Conservation (phyloP, 768 basidiomycete species). For the Lactarius quietus region DNA sequence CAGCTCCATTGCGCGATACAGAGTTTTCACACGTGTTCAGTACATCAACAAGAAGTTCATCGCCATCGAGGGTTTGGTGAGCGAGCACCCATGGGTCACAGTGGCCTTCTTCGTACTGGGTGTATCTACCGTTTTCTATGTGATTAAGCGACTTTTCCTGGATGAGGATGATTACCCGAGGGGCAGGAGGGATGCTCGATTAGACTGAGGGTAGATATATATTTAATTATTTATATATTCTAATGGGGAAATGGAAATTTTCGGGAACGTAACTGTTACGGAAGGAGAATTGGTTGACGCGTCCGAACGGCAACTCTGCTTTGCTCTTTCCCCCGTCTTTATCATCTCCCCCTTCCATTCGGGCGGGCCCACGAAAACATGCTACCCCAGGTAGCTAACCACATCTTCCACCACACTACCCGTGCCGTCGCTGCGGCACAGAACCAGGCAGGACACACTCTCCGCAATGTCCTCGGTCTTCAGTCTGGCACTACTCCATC, state of each 20-base stretch:
- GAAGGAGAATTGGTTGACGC: constrained; percentile 3
- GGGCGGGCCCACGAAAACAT: constrained; percentile 37
- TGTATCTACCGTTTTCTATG: constrained; percentile 25
- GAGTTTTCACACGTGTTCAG: constrained; percentile 25
- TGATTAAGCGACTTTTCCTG: constrained; percentile 28
- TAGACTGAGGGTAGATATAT: constrained; percentile 19
- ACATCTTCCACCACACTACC: constrained; percentile 68
- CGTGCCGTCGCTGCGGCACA: constrained; percentile 76
- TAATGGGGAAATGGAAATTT: not conserved
- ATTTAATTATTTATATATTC: constrained; percentile 10
- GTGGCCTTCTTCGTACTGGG: constrained; percentile 27
- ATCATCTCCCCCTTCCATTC: not conserved
- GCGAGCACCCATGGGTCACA: constrained; percentile 30
- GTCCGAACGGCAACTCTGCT: constrained; percentile 13
- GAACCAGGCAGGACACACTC: constrained; percentile 59
- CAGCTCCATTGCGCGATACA: not conserved
- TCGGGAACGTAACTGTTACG: not conserved
- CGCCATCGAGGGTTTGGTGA: constrained; percentile 30
- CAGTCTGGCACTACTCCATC: constrained; percentile 49
- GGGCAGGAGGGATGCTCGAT: constrained; percentile 17
- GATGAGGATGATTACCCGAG: constrained; percentile 21
- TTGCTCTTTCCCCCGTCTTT: not conserved
- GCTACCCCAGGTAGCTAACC: constrained; percentile 83
- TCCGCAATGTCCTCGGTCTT: constrained; percentile 74
- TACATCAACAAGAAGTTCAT: constrained; percentile 33